Evolutionary conservation across 768 basidiomycete species (phyloP).

Genomic region (Cystobasidium tubakii): DNA sequence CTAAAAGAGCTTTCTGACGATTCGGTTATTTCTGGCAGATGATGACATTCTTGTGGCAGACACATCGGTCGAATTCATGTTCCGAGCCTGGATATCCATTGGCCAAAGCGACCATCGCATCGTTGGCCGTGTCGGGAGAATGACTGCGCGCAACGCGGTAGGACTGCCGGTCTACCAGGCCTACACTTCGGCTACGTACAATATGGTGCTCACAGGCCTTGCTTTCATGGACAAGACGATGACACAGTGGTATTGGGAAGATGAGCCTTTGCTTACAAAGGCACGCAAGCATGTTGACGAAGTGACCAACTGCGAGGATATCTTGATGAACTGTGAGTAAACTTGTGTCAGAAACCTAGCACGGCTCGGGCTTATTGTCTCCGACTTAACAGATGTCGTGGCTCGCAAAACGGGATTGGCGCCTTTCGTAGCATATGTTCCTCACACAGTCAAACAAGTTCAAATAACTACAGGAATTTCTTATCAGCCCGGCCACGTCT

Average conservation of each 20-base stretch:
- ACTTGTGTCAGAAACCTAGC: too few species aligned
- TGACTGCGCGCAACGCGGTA: neutral
- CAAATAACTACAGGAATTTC: neutral
- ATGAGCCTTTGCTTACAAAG: neutral
- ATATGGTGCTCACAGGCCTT: conserved; percentile 1
- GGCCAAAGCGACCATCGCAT: conserved; percentile 17
- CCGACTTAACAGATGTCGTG: conserved; percentile 1
- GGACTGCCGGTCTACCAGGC: neutral
- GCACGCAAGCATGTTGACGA: conserved; percentile 11
- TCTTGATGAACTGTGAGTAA: conserved; percentile 32
- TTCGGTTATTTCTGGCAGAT: neutral
- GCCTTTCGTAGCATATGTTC: neutral
- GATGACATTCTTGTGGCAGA: neutral
- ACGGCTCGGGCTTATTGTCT: neutral
- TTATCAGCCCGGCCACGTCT: neutral
- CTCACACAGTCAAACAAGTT: neutral
- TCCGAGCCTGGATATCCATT: neutral
- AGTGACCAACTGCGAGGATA: conserved; percentile 26
- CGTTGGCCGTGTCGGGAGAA: neutral
- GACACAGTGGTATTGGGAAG: conserved; percentile 23
- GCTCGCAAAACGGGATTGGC: neutral
- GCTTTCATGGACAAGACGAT: conserved; percentile 30
- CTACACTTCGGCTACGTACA: neutral
- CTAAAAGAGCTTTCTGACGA: too few species aligned
- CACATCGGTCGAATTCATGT: neutral